phyloP scores from a whole-genome alignment of 139 green algal genomes.

The Coccomyxa sp. region DNA sequence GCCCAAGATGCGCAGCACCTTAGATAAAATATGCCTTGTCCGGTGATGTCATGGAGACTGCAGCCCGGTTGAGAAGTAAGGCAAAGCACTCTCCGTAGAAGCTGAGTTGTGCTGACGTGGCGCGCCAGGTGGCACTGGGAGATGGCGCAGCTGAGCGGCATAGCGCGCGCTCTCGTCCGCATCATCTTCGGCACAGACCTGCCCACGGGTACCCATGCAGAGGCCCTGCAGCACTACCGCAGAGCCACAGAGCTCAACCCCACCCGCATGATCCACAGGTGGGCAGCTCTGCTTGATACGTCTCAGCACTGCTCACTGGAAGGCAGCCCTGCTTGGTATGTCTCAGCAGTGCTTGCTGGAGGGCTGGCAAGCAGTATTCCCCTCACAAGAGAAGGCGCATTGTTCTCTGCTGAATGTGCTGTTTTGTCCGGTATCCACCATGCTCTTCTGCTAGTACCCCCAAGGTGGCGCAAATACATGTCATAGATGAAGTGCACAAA shows the following conservation, averaged over 20 bases:
- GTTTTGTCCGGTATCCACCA: neutral
- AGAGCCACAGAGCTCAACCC: constrained; percentile 48
- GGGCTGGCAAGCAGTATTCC: neutral
- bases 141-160: constrained; percentile 58
- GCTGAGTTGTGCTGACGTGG: too few species aligned
- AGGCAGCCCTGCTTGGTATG: too few species aligned
- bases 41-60: too few species aligned
- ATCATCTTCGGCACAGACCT: constrained; percentile 58
- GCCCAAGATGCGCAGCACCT: too few species aligned
- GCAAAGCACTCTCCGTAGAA: too few species aligned
- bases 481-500: neutral
- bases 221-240: constrained; percentile 54
- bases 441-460: neutral
- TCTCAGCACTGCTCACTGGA: neutral
- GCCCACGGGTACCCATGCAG: constrained; percentile 39
- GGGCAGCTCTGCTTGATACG: neutral
- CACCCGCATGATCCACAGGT: constrained; percentile 45
- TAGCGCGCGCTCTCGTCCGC: constrained; percentile 54
- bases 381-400: neutral
- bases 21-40: too few species aligned
- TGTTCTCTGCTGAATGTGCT: neutral
- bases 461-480: neutral
- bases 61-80: too few species aligned
- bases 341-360: neutral
- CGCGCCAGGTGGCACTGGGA: constrained; percentile 66